Evolutionary conservation across 768 basidiomycete genomes (phyloP), one percentile per base, ranked within the genome.

Genomic region (Xerocomus potaroensis): DNA sequence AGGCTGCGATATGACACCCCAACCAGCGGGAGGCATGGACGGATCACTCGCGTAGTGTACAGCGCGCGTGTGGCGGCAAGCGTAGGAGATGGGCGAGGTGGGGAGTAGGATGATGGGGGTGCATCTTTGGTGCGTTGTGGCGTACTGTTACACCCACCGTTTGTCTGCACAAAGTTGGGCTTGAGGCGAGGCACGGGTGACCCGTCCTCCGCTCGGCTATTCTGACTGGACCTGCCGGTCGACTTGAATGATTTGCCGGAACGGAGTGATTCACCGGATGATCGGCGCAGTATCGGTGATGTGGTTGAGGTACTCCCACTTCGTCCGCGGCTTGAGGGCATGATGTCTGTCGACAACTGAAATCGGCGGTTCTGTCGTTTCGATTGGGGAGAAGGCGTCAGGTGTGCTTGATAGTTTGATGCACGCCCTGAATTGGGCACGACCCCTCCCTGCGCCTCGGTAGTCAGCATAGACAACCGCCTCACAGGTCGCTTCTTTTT

Each of bases 1-100:
- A 83, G 79, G 37, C 76, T 78, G 53, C 81, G 83, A 57, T 90
- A 91, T 16, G 79, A 72, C 9, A 83, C 81, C 8, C 77, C 73
- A 0, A 66, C 57, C 0, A 84, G 85, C 4, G 85, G 86, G 14
- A 73, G 67, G 64, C 84, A 88, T 9, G 79, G 73, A 52, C 86
- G 84, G 21, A 88, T 72, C 9, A 82, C 86, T 21, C 73, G 73
- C 52, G 86, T 89, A 5, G 75, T 59, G 61, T 90, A 90, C 44
- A 83, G 74, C 30, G 77, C 73, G 0, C 72, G 76, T 0, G 66
- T 65, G n/a, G 61, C 51, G 2, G 59, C 45, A 8, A 59, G 66
- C 21, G 58, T 44, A 2, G 57, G 51, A 3, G 66, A 57, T 7
- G 67, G 54, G 2, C 53, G 63, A 3, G 47, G 27, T 33, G 53